Evolutionary conservation across 1,284 basidiomycete species (phyloP), one percentile per base, ranked within the genome.

Genomic region (Ustilago esculenta): DNA sequence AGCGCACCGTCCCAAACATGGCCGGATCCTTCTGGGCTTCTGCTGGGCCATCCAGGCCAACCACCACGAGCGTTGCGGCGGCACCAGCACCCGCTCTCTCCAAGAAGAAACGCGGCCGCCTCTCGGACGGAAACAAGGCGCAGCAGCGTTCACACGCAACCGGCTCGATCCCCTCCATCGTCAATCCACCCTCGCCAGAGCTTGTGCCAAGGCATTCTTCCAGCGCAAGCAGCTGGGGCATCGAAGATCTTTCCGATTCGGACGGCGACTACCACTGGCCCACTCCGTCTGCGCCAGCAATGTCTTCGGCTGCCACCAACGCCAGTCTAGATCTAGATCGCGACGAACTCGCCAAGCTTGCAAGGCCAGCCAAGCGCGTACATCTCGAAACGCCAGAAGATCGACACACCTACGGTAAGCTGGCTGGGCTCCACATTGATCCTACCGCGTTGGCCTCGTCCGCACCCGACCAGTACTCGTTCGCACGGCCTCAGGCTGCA

Each of bases 161-260:
- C 4, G 29, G 11, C 24, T 47, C 39, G 24, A 65, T 63, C 20
- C 66, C 66, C 7, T 54, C 66, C 4, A 69, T 69, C 18, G 51
- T 69, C 29, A 56, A 63, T 12, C 66, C 66, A 7, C 46, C 55
- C 6, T 69, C 66, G 9, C 66, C 59, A 2, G 46, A 58, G 36
- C 54, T 69, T 25, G 67, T 70, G 6, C 57, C 67, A 7, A 33
- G 61, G 20, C 52, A 60, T 35, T 65, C 67, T 1, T 65, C 67
- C 23, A 70, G 67, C 27, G 60, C 67, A 21, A 53, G 61, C 41
- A 61, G 67, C 43, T 70, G 67, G 61, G 67, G 67, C n/a, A 58
- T 65, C 34, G 61, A 58, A 10, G 61, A 65, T 15, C 53, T 60
- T 23, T 70, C 67, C 20, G 67, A 70, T 29, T 70, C 67, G 17